These are phyloP conservation scores for Fusarium pseudoanthophilum DNA, from an alignment of 2,329 filamentous ascomycete species.

Conservation along the genomic window DNA sequence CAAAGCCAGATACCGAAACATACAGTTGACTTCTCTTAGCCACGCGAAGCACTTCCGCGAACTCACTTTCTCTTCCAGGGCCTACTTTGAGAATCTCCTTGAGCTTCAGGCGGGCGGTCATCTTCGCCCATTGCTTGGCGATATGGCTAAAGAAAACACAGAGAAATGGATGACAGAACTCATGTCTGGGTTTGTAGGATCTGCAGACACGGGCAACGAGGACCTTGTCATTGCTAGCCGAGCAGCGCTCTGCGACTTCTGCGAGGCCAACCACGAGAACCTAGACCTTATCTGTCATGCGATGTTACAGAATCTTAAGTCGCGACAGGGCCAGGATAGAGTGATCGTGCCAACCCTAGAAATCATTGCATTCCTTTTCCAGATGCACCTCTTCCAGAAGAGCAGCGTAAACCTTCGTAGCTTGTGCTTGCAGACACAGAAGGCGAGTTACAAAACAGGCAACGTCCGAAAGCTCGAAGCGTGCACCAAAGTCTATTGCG, in stretches of 20 bases:
- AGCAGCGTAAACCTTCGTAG: conserved; percentile 59
- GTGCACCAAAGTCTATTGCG: conserved; percentile 81
- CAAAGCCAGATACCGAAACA: not conserved
- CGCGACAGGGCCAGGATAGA: conserved; percentile 71
- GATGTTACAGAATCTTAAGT: conserved; percentile 64
- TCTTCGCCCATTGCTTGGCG: conserved; percentile 52
- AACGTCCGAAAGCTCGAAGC: conserved; percentile 86
- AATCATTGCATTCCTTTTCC: conserved; percentile 79
- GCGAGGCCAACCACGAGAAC: conserved; percentile 53
- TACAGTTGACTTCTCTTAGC: conserved; percentile 47
- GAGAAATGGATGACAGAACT: conserved; percentile 62
- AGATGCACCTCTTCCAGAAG: conserved; percentile 63
- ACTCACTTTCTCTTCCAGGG: conserved; percentile 66
- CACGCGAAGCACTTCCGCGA: conserved; percentile 49
- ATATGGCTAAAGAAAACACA: conserved; percentile 47
- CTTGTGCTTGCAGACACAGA: conserved; percentile 78
- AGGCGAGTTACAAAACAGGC: conserved; percentile 82
- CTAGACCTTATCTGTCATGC: conserved; percentile 60
- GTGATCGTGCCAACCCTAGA: conserved; percentile 81
- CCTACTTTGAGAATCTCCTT: conserved; percentile 68
- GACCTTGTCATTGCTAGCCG: conserved; percentile 77
- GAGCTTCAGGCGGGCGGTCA: conserved; percentile 53
- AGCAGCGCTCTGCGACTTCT: conserved; percentile 69
- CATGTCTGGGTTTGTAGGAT: conserved; percentile 75
- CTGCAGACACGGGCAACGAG: conserved; percentile 82